Evolutionary conservation across 169 alveolate genomes (phyloP), one percentile per base, ranked within the genome.

Genomic region (Plasmodium knowlesi): DNA sequence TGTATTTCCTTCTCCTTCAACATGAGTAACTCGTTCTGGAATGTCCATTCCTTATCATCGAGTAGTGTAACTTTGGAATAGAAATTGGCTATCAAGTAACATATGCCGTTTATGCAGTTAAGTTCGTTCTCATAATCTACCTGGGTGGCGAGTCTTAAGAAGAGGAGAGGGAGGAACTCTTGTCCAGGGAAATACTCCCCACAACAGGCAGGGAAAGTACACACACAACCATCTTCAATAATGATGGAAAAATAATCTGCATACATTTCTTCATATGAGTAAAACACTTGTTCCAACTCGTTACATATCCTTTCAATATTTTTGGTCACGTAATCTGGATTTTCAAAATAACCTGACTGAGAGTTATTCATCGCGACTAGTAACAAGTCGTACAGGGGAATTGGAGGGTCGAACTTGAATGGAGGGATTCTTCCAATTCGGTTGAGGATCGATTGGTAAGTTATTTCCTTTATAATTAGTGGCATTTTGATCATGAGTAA

Each of bases 391-490:
- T 92, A 94, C 37, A 96, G 50, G 41, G 96, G 94, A 22, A 96
- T 84, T 41, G 96, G 95, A 0, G 96, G 96, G 19, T 85, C 93
- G 30, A 96, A 95, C 34, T 95, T 82, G 32, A 92, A 93, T 50
- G 92, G 82, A 1, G 97, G 97, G n/a, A 96, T 71, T 28, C 92
- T 92, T 0, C 97, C 98, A n/a, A 96, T 91, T 16, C 97, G 78
- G 89, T 96, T 92, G 12, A 96, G 81, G 19, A 96, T 95, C 73
- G 96, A 93, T 78, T 96, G 98, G 73, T 89, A 96, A 19, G 92
- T 73, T 37, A 93, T 82, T 46, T 95, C 97, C 92, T 86, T 73
- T 46, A 86, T 73, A 14, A 71, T 70, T 12, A 90, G 30, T 30
- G 92, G 95, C 70, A 96, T 95, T 92, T 96, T 95, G 39, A 96